Conservation (phyloP, 2,329 filamentous ascomycete genomes). For the Cadophora sp. region DNA sequence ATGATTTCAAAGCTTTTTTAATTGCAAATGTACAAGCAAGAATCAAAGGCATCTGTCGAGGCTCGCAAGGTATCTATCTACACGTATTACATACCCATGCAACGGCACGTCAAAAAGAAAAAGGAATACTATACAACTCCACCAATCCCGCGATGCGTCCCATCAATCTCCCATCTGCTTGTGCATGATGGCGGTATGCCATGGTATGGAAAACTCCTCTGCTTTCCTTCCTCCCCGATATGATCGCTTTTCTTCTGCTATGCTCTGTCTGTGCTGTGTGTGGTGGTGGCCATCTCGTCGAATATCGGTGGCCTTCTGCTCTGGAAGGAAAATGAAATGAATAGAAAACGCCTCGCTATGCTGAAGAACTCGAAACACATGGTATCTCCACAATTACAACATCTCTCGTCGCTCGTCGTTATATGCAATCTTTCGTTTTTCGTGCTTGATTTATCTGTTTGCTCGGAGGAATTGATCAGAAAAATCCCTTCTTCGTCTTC, state of each 20-base stretch:
- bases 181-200: not conserved
- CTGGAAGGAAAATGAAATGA: not conserved
- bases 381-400: constrained; percentile 4
- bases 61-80: constrained; percentile 3
- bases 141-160: not conserved
- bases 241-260: not conserved
- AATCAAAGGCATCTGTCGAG: not conserved
- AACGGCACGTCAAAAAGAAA: not conserved
- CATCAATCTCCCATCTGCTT: not conserved
- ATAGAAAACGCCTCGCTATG: constrained; percentile 11
- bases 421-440: not conserved
- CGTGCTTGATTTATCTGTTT: not conserved
- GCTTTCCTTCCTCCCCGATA: not conserved
- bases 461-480: not conserved
- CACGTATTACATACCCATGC: not conserved
- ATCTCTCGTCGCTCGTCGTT: not conserved
- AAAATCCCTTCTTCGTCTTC: constrained; percentile 16
- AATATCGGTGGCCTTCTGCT: not conserved
- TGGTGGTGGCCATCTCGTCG: not conserved
- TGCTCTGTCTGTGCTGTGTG: not conserved
- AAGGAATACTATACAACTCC: not conserved
- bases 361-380: not conserved
- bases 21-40: not conserved
- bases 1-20: not conserved
- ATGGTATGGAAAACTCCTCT: not conserved